Conservation (phyloP, 371 early-diverging fungal genomes). For the Capillidium heterosporum region DNA sequence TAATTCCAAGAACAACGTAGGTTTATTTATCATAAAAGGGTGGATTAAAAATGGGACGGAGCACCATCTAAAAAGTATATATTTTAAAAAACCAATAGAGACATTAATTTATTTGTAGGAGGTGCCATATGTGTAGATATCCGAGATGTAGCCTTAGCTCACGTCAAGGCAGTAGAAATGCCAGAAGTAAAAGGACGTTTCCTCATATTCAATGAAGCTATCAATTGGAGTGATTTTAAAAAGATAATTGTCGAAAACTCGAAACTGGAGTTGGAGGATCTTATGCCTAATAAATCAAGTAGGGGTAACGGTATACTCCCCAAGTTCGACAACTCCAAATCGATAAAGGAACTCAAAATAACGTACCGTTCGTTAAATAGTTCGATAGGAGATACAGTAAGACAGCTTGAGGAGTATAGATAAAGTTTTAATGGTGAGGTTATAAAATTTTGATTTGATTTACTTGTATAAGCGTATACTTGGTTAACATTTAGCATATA, state of each 20-base stretch:
- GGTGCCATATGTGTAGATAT: not conserved
- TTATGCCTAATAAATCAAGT: too few species aligned
- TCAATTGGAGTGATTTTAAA: not conserved
- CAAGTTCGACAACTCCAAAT: not conserved
- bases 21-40: too few species aligned
- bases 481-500: too few species aligned
- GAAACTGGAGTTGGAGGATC: not conserved
- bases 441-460: too few species aligned
- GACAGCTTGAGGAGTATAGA: not conserved
- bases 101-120: not conserved
- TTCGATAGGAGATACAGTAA: too few species aligned
- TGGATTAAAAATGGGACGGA: too few species aligned
- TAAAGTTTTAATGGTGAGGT: too few species aligned
- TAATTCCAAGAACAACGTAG: too few species aligned
- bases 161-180: not conserved
- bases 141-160: not conserved
- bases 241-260: not conserved
- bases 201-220: not conserved
- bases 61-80: too few species aligned
- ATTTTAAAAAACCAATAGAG: too few species aligned
- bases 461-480: too few species aligned
- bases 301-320: not conserved
- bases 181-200: not conserved
- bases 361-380: not conserved
- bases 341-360: not conserved